Evolutionary conservation across 306 rosid species (phyloP).

Genomic region (Cajanus cajan): DNA sequence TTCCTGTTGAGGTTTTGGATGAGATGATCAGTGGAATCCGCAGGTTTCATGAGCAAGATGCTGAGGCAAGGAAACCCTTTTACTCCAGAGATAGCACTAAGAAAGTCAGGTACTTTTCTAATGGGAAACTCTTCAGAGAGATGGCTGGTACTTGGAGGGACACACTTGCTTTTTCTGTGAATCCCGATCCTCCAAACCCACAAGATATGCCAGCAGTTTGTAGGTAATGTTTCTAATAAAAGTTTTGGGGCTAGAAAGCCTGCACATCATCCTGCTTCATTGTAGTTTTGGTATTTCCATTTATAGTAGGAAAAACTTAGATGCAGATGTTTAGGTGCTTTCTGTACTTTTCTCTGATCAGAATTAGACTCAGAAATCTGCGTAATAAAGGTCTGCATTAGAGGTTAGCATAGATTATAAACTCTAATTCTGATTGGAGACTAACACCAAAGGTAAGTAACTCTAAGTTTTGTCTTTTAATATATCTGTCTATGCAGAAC

Average conservation of each 20-base stretch:
- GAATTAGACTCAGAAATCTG: not conserved
- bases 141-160: not conserved
- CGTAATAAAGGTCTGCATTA: not conserved
- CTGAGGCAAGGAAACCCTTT: not conserved
- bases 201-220: not conserved
- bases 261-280: not conserved
- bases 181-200: not conserved
- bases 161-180: not conserved
- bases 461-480: not conserved
- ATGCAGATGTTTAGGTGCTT: not conserved
- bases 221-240: slow-evolving; percentile 8
- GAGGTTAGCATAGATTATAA: not conserved
- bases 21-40: not conserved
- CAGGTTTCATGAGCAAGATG: not conserved
- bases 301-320: not conserved
- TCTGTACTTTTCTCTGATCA: not conserved
- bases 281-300: not conserved
- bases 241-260: not conserved
- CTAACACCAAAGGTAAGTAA: not conserved
- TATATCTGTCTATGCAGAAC: not conserved
- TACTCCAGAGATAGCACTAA: not conserved
- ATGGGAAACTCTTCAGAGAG: not conserved
- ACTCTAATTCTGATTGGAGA: not conserved
- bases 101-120: not conserved
- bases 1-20: not conserved